phyloP scores from a whole-genome alignment of 352 stramenopile species.

The Phytophthora pluvialis region DNA sequence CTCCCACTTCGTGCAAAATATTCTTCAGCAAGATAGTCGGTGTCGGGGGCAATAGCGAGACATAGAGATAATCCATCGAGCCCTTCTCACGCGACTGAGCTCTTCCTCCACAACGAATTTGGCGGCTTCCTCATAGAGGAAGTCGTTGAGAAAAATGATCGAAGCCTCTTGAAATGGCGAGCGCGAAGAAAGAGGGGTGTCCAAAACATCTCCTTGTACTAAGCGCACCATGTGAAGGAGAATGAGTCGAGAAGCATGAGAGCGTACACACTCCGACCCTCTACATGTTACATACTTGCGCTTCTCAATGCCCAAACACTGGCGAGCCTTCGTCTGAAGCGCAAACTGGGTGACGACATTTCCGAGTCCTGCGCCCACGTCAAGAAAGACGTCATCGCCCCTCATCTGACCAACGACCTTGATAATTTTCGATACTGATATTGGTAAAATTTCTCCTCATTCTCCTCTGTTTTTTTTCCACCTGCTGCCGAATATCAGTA shows the following conservation, averaged over 20 bases:
- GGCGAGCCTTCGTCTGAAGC: background rate
- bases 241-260: background rate
- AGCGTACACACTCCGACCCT: background rate
- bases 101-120: background rate
- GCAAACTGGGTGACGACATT: too few relatives aligned
- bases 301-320: background rate
- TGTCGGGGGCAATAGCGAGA: background rate
- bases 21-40: background rate
- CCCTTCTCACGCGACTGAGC: background rate
- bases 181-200: background rate
- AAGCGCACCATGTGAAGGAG: background rate
- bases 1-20: slow-evolving; percentile 3
- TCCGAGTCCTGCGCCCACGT: too few relatives aligned
- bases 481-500: too few relatives aligned
- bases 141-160: background rate
- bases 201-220: background rate
- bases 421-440: background rate
- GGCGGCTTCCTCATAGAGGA: background rate
- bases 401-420: background rate
- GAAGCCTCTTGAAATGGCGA: background rate
- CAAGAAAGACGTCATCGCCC: too few relatives aligned
- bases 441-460: background rate
- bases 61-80: background rate
- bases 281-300: background rate
- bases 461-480: background rate